Base-by-base conservation (phyloP, 352 stramenopile genomes). In the Phytophthora ohioensis region DNA sequence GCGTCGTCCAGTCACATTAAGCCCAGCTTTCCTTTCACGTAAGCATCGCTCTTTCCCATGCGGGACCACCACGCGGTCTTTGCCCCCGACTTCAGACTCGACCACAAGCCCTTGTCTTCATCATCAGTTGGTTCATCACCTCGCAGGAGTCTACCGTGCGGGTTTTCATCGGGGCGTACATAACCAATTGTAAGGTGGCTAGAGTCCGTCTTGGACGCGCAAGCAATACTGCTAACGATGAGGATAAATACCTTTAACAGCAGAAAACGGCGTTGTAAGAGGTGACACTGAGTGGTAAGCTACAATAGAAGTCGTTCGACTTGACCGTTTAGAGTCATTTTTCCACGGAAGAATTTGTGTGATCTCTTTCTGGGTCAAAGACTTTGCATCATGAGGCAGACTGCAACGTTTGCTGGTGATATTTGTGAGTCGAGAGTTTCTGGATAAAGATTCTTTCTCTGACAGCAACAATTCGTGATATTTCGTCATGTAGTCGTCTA, bases 401-500 rank as follows among this genome's bases (percentile, higher is more conserved):
- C 21, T 21, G 21, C 21, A 21, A 21, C 1, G 21, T 21, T 21
- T 21, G 21, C 21, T 21, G 21, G 21, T 21, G 21, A 21, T 21
- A 21, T 21, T 21, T 21, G 21, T 21, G 21, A 21, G 21, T 21
- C 21, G 21, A 21, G 21, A 21, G 1, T 21, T 21, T 21, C 21
- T 21, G 0, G 21, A 21, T 21, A 21, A 21, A 21, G 21, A 21
- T 21, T 21, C 21, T 1, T 21, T 21, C 21, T 21, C 21, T 21
- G 21, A 21, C 21, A 21, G 21, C 21, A 21, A 21, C 21, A 21
- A 21, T 0, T 59, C n/a, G 2, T 49, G 48, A 15, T 60, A 57
- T n/a, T 51, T 55, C 4, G 41, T 12, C 31, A 61, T 12, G 41
- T 47, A 69, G 9, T 56, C 36, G 1, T 55, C 21, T 9, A 38